Evolutionary conservation across 192 early-diverging fungal species (phyloP).

Genomic region (Piromyces sp.): DNA sequence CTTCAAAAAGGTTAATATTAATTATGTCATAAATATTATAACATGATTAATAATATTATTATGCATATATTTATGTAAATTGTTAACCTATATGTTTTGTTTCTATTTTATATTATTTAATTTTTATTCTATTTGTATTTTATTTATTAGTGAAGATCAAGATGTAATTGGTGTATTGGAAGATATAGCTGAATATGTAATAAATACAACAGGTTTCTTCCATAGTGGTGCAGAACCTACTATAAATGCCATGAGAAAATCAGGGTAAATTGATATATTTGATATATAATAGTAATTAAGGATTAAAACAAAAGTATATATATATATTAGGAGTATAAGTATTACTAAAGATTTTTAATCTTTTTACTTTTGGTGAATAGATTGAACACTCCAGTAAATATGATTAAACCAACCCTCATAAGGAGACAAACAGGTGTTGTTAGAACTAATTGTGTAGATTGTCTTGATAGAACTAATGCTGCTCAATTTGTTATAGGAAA

Average conservation of each 20-base stretch:
- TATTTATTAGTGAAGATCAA: slow-evolving; percentile 36
- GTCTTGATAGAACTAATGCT: slow-evolving; percentile 92
- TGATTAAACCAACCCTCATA: slow-evolving; percentile 7
- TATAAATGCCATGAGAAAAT: slow-evolving; percentile 10
- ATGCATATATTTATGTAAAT: not conserved
- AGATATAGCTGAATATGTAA: slow-evolving; percentile 67
- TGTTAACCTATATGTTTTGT: too few species aligned
- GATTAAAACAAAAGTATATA: too few species aligned
- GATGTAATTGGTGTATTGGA: slow-evolving; percentile 82
- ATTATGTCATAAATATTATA: too few species aligned
- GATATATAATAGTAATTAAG: too few species aligned
- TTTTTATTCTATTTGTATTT: not conserved
- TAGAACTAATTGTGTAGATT: slow-evolving; percentile 95
- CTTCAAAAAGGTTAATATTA: slow-evolving; percentile 65
- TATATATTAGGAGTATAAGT: too few species aligned
- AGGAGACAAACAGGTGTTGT: slow-evolving; percentile 67
- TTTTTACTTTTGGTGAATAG: too few species aligned
- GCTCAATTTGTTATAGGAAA: slow-evolving; percentile 93
- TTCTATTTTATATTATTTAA: too few species aligned
- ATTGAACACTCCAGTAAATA: not conserved
- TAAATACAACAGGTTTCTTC: slow-evolving; percentile 77
- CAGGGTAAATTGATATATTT: not conserved
- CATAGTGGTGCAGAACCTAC: slow-evolving; percentile 65
- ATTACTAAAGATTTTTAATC: too few species aligned
- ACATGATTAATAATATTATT: too few species aligned